Evolutionary conservation across 129 eudicot species (phyloP).

Genomic region (Flaveria sonorensis): DNA sequence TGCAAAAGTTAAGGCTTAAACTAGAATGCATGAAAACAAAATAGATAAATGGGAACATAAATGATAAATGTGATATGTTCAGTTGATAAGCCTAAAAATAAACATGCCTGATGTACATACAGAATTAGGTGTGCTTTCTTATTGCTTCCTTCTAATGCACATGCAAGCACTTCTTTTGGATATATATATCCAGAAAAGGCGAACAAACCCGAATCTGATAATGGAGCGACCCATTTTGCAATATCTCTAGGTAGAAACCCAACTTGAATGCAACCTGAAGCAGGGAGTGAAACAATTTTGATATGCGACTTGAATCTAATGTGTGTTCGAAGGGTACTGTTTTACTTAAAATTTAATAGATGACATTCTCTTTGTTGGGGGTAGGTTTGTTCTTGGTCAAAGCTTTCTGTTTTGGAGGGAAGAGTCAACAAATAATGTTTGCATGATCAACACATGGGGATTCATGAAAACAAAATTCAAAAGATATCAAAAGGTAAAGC

Average conservation of each 20-base stretch:
- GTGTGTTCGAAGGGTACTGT: neutral
- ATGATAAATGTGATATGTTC: neutral
- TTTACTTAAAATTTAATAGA: neutral
- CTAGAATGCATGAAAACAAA: slow-evolving; percentile 17
- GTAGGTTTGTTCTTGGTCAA: neutral
- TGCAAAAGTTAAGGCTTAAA: slow-evolving; percentile 34
- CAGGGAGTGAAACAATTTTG: slow-evolving; percentile 7
- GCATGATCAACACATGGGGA: slow-evolving; percentile 18
- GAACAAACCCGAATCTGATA: slow-evolving; percentile 68
- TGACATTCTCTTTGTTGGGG: neutral
- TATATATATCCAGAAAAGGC: slow-evolving; percentile 65
- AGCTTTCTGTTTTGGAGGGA: neutral
- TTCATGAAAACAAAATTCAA: slow-evolving; percentile 5
- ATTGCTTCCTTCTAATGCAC: slow-evolving; percentile 86
- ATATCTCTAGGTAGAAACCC: slow-evolving; percentile 81
- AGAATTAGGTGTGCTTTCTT: slow-evolving; percentile 67
- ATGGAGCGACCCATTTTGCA: slow-evolving; percentile 89
- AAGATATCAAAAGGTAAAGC: neutral
- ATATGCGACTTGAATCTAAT: neutral
- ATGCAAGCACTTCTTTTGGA: slow-evolving; percentile 77
- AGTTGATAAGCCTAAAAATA: neutral
- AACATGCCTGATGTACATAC: slow-evolving; percentile 66
- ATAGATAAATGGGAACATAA: neutral
- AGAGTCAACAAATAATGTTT: neutral
- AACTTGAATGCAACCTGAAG: slow-evolving; percentile 64